These are phyloP conservation scores for Tetracladium marchalianum DNA, from an alignment of 495 filamentous ascomycete species.

Conservation along the genomic window DNA sequence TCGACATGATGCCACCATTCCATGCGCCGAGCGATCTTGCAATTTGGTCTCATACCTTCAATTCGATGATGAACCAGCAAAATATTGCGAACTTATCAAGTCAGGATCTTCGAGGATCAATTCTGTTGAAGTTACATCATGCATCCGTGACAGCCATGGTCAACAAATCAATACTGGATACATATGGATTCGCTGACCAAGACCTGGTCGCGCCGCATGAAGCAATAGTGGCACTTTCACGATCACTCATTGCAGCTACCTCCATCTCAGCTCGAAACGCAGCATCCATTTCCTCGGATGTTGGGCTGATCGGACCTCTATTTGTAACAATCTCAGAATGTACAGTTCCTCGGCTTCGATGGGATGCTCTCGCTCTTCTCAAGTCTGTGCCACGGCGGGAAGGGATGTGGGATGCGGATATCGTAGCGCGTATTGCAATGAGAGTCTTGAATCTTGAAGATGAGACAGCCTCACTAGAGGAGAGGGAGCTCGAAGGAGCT, in stretches of 20 bases:
- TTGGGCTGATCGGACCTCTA: no score
- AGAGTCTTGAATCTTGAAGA: no score
- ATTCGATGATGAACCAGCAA: no score
- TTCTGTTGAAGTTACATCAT: conserved; percentile 16
- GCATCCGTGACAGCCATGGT: conserved; percentile 5
- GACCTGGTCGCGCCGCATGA: neutral
- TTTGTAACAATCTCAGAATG: no score
- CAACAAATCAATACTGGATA: neutral
- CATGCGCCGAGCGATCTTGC: no score
- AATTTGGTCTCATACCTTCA: no score
- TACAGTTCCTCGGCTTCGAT: conserved; percentile 22
- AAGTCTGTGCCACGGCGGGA: conserved; percentile 26
- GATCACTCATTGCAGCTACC: conserved; percentile 9
- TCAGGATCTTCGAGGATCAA: conserved; percentile 14
- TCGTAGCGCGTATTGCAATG: no score
- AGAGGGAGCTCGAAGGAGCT: no score
- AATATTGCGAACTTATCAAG: neutral
- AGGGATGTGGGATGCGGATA: conserved; percentile 27
- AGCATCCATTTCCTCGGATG: no score
- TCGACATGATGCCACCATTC: no score
- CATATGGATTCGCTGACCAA: neutral
- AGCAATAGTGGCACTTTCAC: conserved; percentile 2
- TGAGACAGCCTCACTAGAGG: no score
- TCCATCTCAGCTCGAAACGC: conserved; percentile 3
- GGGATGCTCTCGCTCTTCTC: conserved; percentile 29